Evolutionary conservation across 176 grass and related monocot species (phyloP).

Genomic region (Bonia amplexicaulis): DNA sequence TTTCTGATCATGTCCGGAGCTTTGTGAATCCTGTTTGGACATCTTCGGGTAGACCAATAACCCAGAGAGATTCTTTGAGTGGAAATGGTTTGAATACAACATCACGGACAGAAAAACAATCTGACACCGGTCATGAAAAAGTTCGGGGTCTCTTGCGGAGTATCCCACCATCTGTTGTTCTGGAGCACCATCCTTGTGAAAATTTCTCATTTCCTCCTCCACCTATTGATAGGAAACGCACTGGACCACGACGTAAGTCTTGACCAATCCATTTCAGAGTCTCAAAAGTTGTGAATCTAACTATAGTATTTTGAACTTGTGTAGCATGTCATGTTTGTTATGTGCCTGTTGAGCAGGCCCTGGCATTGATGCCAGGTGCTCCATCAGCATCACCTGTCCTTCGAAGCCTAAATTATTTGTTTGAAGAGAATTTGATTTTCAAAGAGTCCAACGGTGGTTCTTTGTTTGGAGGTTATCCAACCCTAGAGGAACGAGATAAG

Average conservation of each 20-base stretch:
- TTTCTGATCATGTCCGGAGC: conserved; percentile 48
- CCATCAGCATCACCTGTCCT: conserved; percentile 69
- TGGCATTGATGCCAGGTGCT: conserved; percentile 53
- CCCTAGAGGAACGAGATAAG: conserved; percentile 62
- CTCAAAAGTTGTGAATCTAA: conserved; percentile 5
- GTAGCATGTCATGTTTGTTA: conserved; percentile 97
- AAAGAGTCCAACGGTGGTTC: conserved; percentile 61
- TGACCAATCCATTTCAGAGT: conserved; percentile 18
- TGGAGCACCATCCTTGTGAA: conserved; percentile 81
- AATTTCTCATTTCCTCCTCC: conserved; percentile 85
- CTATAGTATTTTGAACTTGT: conserved; percentile 40
- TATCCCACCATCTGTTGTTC: conserved; percentile 41
- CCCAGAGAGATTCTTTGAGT: conserved; percentile 31
- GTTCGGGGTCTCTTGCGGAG: background rate
- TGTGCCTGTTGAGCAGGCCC: conserved; percentile 68
- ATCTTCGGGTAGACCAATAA: conserved; percentile 24
- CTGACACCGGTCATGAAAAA: conserved; percentile 27
- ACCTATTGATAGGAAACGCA: conserved; percentile 75
- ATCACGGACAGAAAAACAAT: conserved; percentile 15
- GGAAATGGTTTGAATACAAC: conserved; percentile 20
- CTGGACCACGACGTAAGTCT: conserved; percentile 90
- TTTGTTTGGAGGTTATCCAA: conserved; percentile 90
- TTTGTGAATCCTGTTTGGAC: conserved; percentile 57
- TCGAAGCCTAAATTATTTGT: conserved; percentile 66
- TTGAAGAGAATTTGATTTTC: conserved; percentile 55